These are phyloP conservation scores for Vitis amurensis DNA, from an alignment of 164 flowering plant species.

Conservation along the genomic window DNA sequence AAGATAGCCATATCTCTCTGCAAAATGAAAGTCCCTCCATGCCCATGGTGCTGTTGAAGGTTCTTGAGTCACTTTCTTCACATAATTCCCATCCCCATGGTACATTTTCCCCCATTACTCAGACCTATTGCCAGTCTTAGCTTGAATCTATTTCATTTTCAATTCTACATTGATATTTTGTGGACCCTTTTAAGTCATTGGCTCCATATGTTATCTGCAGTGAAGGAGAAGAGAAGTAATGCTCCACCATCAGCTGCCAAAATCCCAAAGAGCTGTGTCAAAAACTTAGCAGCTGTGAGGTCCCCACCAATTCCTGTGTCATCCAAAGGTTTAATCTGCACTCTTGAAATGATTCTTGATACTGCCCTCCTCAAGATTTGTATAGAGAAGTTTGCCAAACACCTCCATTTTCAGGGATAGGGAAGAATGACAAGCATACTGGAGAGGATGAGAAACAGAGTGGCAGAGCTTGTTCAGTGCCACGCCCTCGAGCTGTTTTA, in stretches of 20 bases:
- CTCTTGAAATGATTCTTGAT: background rate
- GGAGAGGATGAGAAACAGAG: background rate
- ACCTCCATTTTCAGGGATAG: background rate
- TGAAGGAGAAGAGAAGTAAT: too few relatives aligned
- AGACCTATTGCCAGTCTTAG: too few relatives aligned
- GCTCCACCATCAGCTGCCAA: too few relatives aligned
- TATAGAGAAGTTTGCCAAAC: background rate
- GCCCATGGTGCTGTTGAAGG: constrained; percentile 1
- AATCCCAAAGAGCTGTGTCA: background rate
- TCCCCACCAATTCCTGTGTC: background rate
- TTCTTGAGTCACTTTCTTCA: background rate
- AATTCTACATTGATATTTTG: too few relatives aligned
- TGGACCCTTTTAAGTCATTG: too few relatives aligned
- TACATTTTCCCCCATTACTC: background rate
- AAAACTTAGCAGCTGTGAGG: too few relatives aligned
- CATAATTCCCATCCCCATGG: background rate
- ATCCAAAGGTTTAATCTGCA: constrained; percentile 3
- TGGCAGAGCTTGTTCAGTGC: constrained; percentile 1
- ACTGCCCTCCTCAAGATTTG: background rate
- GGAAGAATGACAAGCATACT: background rate
- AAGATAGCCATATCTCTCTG: constrained; percentile 6
- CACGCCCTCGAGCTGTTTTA: constrained; percentile 18
- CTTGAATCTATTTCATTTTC: too few relatives aligned
- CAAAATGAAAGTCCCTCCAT: constrained; percentile 1
- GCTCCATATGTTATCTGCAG: too few relatives aligned